These are phyloP conservation scores for Linanthus parryae DNA, from an alignment of 148 eudicot genomes.

Conservation along the genomic window DNA sequence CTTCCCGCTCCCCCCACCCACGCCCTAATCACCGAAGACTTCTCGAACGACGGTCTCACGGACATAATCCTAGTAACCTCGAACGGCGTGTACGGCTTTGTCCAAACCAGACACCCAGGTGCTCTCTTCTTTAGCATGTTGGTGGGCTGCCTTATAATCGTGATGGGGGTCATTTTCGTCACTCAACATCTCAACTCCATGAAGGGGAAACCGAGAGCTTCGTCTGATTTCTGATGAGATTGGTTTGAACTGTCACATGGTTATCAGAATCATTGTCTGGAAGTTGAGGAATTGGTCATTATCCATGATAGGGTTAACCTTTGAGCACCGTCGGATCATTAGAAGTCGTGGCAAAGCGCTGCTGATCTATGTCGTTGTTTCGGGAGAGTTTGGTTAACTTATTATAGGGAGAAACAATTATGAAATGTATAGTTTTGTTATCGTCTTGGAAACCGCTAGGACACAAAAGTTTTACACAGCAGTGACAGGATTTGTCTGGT, in stretches of 20 bases:
- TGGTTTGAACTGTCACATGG: background rate
- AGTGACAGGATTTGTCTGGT: too few relatives aligned
- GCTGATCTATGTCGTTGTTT: too few relatives aligned
- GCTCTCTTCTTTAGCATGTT: constrained; percentile 95
- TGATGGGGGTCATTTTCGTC: constrained; percentile 92
- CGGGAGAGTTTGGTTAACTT: too few relatives aligned
- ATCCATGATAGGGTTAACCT: too few relatives aligned
- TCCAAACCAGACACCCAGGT: constrained; percentile 97
- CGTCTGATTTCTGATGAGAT: constrained; percentile 36
- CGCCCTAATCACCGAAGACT: constrained; percentile 68
- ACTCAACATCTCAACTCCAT: constrained; percentile 78
- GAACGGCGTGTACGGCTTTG: constrained; percentile 85
- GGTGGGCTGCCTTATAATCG: constrained; percentile 91
- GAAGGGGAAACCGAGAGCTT: constrained; percentile 72
- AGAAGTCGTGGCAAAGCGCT: too few relatives aligned
- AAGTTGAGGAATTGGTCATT: too few relatives aligned
- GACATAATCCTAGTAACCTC: constrained; percentile 81
- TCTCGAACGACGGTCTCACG: constrained; percentile 88
- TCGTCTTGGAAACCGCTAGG: too few relatives aligned
- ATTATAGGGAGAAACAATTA: too few relatives aligned
- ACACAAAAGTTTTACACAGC: too few relatives aligned
- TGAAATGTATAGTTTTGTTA: too few relatives aligned
- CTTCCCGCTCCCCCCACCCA: constrained; percentile 94
- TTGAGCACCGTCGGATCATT: too few relatives aligned
- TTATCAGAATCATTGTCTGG: too few relatives aligned